Base-by-base conservation (phyloP, 2,329 filamentous ascomycete species). In the Fusarium circinatum region DNA sequence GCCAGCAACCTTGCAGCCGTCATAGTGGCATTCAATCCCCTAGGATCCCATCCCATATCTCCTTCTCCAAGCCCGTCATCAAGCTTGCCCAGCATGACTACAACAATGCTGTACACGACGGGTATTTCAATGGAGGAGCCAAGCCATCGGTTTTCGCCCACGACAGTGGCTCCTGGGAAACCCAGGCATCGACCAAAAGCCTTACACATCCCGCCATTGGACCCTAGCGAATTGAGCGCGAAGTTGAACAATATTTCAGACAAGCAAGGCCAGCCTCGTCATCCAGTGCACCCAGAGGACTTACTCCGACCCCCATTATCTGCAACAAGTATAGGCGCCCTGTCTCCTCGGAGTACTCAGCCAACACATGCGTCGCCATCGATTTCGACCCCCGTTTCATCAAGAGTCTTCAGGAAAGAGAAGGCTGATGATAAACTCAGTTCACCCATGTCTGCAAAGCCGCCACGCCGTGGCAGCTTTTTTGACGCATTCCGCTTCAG, bases 161-260 rank as follows among this genome's bases (percentile, higher is more conserved):
- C 51, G 34, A 70, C 56, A 49, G 65, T 45, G 36, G 28, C 34
- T 30, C 59, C 64, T 14, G 71, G 63, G 18, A 79, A 65, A 45
- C 55, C 69, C 17, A 77, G 73, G 44, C 69, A 75, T 54, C 69
- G 76, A 36, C 76, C 76, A 47, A 74, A 71, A 45, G 66, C 76
- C 18, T 73, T 78, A 30, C 74, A 75, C 2, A 78, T 82, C 17
- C 74, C 79, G 38, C 79, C 82, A 5, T 80, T 91, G 51, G 89
- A 91, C 68, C 83, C 89, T 1, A 84, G 87, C 34, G 89, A 91
- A 62, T 80, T 91, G 34, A 84, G 85, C 17, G 84, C 86, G 38
- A 86, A 89, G 24, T 83, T 91, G 30, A 83, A 84, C 55, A 71
- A 84, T 17, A 86, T 91, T 24, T 80, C 89, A 20, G 84, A 83